Evolutionary conservation across 495 filamentous ascomycete genomes (phyloP).

Genomic region (Podospora fimiseda): DNA sequence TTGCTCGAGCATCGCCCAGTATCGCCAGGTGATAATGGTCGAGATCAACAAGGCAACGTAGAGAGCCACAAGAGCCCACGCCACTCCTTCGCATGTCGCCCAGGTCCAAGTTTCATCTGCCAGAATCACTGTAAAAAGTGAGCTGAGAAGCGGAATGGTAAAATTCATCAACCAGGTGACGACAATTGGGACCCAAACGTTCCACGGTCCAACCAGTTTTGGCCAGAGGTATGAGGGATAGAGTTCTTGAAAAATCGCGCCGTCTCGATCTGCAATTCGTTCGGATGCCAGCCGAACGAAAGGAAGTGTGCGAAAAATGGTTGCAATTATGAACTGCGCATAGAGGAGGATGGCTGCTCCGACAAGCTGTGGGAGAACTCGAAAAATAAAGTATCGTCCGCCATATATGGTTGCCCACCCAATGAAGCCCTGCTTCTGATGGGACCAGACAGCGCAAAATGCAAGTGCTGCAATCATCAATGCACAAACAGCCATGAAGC

Average conservation of each 20-base stretch:
- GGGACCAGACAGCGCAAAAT: slow-evolving; percentile 69
- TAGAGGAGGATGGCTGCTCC: slow-evolving; percentile 66
- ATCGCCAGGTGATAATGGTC: slow-evolving; percentile 44
- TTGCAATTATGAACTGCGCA: slow-evolving; percentile 64
- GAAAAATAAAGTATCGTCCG: slow-evolving; percentile 75
- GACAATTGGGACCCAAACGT: slow-evolving; percentile 38
- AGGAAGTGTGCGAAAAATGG: slow-evolving; percentile 70
- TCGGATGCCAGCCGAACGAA: slow-evolving; percentile 68
- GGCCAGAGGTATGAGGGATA: slow-evolving; percentile 48
- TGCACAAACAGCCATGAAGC: slow-evolving; percentile 54
- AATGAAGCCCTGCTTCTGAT: slow-evolving; percentile 55
- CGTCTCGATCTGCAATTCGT: slow-evolving; percentile 38
- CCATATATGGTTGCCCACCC: slow-evolving; percentile 59
- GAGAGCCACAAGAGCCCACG: slow-evolving; percentile 69
- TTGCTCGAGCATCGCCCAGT: slow-evolving; percentile 42
- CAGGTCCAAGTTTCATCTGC: slow-evolving; percentile 59
- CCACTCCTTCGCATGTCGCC: slow-evolving; percentile 67
- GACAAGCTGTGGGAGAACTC: slow-evolving; percentile 75
- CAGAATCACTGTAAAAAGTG: slow-evolving; percentile 40
- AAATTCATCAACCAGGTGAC: slow-evolving; percentile 42
- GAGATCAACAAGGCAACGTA: slow-evolving; percentile 62
- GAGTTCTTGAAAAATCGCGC: slow-evolving; percentile 47
- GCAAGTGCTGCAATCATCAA: slow-evolving; percentile 66
- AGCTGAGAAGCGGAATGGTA: slow-evolving; percentile 42
- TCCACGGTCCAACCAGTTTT: slow-evolving; percentile 37